Evolutionary conservation across 2,329 filamentous ascomycete genomes (phyloP).

Genomic region (Raffaelea albimanens): DNA sequence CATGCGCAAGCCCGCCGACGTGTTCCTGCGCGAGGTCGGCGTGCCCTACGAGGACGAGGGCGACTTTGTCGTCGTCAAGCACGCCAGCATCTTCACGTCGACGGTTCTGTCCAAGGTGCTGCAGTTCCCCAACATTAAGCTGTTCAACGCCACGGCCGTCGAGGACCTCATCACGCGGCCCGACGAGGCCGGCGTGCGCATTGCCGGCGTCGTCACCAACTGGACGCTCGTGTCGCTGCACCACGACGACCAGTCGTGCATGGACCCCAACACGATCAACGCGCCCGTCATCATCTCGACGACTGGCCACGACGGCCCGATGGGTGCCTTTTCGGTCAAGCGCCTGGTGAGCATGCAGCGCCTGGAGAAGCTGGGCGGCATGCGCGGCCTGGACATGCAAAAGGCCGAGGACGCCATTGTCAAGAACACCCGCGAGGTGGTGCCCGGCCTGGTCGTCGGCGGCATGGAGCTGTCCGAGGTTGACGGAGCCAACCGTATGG

Average conservation of each 20-base stretch:
- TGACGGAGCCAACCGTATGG: constrained; percentile 88
- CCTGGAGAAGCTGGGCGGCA: constrained; percentile 76
- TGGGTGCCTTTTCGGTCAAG: constrained; percentile 87
- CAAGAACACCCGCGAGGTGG: constrained; percentile 80
- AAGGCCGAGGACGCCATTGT: constrained; percentile 86
- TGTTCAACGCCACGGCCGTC: constrained; percentile 90
- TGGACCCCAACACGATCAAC: constrained; percentile 97
- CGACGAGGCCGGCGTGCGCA: constrained; percentile 46
- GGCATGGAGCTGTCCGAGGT: constrained; percentile 91
- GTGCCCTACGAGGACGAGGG: constrained; percentile 84
- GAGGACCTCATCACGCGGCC: constrained; percentile 82
- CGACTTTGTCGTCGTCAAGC: constrained; percentile 85
- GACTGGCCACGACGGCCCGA: constrained; percentile 83
- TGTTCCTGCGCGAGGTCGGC: constrained; percentile 71
- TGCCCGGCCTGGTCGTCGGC: constrained; percentile 82
- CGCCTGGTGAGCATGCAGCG: constrained; percentile 80
- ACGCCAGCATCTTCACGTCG: constrained; percentile 84
- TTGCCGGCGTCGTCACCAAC: constrained; percentile 89
- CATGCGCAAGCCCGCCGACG: constrained; percentile 85
- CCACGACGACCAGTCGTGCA: constrained; percentile 85
- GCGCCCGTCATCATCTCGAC: constrained; percentile 81
- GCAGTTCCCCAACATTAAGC: constrained; percentile 81
- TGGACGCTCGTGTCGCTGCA: constrained; percentile 88
- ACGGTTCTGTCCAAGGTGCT: constrained; percentile 79
- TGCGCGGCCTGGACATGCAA: constrained; percentile 92